Evolutionary conservation across 1,284 basidiomycete species (phyloP), one percentile per base, ranked within the genome.

Genomic region (Leccinum pachyderme): DNA sequence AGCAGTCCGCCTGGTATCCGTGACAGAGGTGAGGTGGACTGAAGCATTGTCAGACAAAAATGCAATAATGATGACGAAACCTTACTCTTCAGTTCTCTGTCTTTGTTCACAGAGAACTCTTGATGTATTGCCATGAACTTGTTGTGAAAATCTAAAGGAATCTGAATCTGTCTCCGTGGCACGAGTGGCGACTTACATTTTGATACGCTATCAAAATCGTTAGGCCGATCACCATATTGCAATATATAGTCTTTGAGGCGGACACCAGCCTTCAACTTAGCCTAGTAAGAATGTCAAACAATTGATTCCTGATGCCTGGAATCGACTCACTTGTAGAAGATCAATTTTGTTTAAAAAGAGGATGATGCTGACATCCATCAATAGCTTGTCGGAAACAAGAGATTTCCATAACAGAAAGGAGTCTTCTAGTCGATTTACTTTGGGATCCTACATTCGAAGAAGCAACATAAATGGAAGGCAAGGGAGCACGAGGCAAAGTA

Each of bases 1-100:
- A 33, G 73, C 73, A 29, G 82, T 84, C 55, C 76, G 73, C 65
- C 77, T 73, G 55, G 82, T 83, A 67, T 91, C 87, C 13, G 84
- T 90, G 47, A 92, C 88, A 52, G 86, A 80, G n/a, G 89, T 92
- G 59, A 87, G 77, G 69, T 91, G 89, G 54, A 87, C 87, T 89
- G 57, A 51, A 55, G 29, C 41, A n/a, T 18, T 37, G 47, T 55
- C 32, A 63, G 57, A 59, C 49, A 49, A 46, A 41, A 8, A 32
- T 11, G 35, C 35, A 32, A 22, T 2, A 5, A 54, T 52, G 35
- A 54, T 12, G 29, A 28, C 44, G 15, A 47, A 44, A 56, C 73
- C 83, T 54, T 62, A 89, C 89, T 81, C 65, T 83, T 87, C 15
- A 87, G 72, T 61, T 89, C 87, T 32, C 89, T 82, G 47, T 80